Base-by-base conservation (phyloP, 2,329 filamentous ascomycete genomes). In the Ilyonectria robusta region DNA sequence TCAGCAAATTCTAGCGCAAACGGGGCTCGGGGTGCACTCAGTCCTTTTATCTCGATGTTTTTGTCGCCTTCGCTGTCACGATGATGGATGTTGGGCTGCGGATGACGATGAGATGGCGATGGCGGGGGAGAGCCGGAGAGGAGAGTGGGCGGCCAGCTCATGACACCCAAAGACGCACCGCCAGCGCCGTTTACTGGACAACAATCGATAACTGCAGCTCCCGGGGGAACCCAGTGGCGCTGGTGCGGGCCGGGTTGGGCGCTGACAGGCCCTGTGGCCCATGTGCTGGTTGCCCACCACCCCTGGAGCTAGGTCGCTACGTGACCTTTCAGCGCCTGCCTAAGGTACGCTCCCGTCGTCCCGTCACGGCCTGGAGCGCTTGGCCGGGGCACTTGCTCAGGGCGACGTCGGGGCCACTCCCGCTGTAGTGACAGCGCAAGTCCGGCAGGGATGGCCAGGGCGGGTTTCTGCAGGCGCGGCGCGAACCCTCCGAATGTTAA, bases 131-230 rank as follows among this genome's bases (percentile, higher is more conserved):
- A 40, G 59, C 21, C 21, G 21, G 21, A 21, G 21, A 21, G 2
- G 21, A 21, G 17, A 40, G 59, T 56, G 59, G 59, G 46, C 56
- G 68, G 71, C 71, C 72, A 75, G 71, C 73, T 75, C 70, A 75
- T 69, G 65, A 74, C 65, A 72, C 66, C 56, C 50, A 42, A 60
- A 55, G 33, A 21, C 40, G 33, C 56, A 59, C 9, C 63, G 68
- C 67, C 63, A 63, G 57, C 53, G 55, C 53, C 42, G 72, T 72
- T 76, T 71, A 73, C 75, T 68, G 66, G 74, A 73, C 75, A 76
- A 76, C 73, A 63, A 76, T 75, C 74, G 69, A 76, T 75, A 72
- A 29, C 40, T 42, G 23, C 57, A 60, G 58, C 51, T 15, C 23
- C 51, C 47, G 21, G 47, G 40, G 50, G 47, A 26, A 26, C 26